Evolutionary conservation across 805 yeast species (phyloP).

Genomic region (Kluyveromyces siamensis): DNA sequence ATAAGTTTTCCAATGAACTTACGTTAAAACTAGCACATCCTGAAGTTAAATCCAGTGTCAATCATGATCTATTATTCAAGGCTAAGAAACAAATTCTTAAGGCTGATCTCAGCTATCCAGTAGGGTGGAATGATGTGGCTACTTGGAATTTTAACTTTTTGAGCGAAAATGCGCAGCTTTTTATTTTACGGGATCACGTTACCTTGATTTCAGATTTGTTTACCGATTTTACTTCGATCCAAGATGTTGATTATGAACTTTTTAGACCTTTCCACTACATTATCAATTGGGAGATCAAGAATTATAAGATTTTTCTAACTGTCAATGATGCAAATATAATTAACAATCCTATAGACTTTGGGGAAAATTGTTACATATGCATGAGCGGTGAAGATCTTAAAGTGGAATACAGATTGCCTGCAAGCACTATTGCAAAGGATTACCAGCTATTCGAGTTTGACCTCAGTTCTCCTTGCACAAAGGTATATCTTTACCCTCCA

Average conservation of each 20-base stretch:
- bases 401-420: constrained; percentile 47
- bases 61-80: constrained; percentile 69
- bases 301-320: constrained; percentile 58
- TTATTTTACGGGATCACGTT: constrained; percentile 74
- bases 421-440: constrained; percentile 42
- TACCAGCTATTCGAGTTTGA: constrained; percentile 43
- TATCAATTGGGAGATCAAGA: constrained; percentile 50
- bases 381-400: constrained; percentile 54
- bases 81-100: constrained; percentile 49
- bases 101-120: constrained; percentile 59
- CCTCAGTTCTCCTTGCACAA: constrained; percentile 48
- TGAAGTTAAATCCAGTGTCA: constrained; percentile 74
- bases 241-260: constrained; percentile 59
- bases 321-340: constrained; percentile 84
- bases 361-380: constrained; percentile 68
- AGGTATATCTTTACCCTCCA: constrained; percentile 65
- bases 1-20: constrained; percentile 49
- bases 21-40: constrained; percentile 40
- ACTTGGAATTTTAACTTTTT: constrained; percentile 53
- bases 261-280: constrained; percentile 65
- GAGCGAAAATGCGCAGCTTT: constrained; percentile 48
- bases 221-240: constrained; percentile 70
- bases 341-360: constrained; percentile 78
- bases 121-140: constrained; percentile 74
- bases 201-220: constrained; percentile 62